A percentile compares a stretch with the other conserved stretches of the same genome.
Evolutionary conservation across 1,284 basidiomycete genomes (phyloP).

Genomic region (Malassezia nana): DNA sequence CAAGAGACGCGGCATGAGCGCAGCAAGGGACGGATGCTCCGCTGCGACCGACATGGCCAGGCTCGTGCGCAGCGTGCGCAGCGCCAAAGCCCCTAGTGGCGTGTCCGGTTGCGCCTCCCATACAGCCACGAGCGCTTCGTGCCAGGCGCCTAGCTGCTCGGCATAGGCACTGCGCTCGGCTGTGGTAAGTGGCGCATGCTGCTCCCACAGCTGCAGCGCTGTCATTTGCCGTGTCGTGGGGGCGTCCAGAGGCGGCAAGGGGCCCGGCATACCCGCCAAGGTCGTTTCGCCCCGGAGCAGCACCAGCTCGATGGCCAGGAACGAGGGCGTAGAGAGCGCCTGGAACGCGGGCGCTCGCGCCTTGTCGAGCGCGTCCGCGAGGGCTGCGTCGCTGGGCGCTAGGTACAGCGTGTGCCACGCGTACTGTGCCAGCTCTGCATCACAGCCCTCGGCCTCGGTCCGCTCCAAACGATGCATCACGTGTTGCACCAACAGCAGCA

Average conservation of each 20-base stretch:
- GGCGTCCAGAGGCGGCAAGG: not conserved
- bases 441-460: not conserved
- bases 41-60: slow-evolving; percentile 17
- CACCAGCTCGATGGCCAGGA: slow-evolving; percentile 21
- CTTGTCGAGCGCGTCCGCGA: slow-evolving; percentile 6
- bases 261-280: slow-evolving; percentile 23
- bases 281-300: slow-evolving; percentile 20
- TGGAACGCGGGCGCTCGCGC: slow-evolving; percentile 28
- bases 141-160: not conserved
- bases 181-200: not conserved
- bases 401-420: slow-evolving; percentile 10
- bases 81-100: slow-evolving; percentile 22
- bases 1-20: slow-evolving; percentile 24
- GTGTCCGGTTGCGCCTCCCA: slow-evolving; percentile 1
- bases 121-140: slow-evolving; percentile 9
- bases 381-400: slow-evolving; percentile 1
- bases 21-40: slow-evolving; percentile 18
- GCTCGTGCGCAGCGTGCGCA: slow-evolving; percentile 28
- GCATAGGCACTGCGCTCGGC: not conserved
- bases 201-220: not conserved
- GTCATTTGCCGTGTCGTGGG: not conserved
- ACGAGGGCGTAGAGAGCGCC: slow-evolving; percentile 24
- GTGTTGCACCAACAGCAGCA: slow-evolving; percentile 28
- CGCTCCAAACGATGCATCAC: slow-evolving; percentile 10
- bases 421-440: not conserved